These are phyloP conservation scores for Volvox carteri DNA, from an alignment of 163 green algal species.

Conservation along the genomic window DNA sequence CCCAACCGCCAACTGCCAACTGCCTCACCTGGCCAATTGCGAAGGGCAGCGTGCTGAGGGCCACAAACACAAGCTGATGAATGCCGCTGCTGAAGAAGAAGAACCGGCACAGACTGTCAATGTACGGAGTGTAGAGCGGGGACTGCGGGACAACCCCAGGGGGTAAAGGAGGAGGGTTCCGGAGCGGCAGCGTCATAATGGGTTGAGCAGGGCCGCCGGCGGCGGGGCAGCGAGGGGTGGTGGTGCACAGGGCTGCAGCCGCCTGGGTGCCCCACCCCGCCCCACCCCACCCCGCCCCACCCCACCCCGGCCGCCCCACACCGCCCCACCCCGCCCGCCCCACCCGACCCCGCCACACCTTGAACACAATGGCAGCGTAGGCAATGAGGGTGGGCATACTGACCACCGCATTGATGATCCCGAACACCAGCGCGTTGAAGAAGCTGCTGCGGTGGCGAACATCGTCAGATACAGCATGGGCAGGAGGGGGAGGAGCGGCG, in stretches of 20 bases:
- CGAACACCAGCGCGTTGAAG: constrained; percentile 71
- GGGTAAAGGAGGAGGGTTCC: background rate
- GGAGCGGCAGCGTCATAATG: too few species aligned
- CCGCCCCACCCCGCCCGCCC: too few species aligned
- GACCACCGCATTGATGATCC: constrained; percentile 66
- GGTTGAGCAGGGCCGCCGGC: too few species aligned
- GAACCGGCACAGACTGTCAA: constrained; percentile 85
- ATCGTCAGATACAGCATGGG: background rate
- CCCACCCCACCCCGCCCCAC: constrained; percentile 30
- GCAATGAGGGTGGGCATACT: constrained; percentile 83
- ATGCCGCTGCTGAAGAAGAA: constrained; percentile 83
- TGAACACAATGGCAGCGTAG: constrained; percentile 86
- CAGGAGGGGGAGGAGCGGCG: background rate
- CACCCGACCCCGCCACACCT: constrained; percentile 59
- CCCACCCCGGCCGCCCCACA: constrained; percentile 23
- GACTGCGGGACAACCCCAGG: constrained; percentile 60
- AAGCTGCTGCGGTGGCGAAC: background rate
- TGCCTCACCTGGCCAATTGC: constrained; percentile 80
- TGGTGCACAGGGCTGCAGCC: background rate
- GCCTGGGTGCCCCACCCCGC: too few species aligned
- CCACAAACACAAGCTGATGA: constrained; percentile 84
- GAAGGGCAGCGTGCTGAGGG: constrained; percentile 80
- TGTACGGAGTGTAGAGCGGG: constrained; percentile 72
- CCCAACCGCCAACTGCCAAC: too few species aligned
- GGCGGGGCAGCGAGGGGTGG: background rate